These are phyloP conservation scores for Apiospora arundinis DNA, from an alignment of 2,329 filamentous ascomycete genomes.

Conservation along the genomic window DNA sequence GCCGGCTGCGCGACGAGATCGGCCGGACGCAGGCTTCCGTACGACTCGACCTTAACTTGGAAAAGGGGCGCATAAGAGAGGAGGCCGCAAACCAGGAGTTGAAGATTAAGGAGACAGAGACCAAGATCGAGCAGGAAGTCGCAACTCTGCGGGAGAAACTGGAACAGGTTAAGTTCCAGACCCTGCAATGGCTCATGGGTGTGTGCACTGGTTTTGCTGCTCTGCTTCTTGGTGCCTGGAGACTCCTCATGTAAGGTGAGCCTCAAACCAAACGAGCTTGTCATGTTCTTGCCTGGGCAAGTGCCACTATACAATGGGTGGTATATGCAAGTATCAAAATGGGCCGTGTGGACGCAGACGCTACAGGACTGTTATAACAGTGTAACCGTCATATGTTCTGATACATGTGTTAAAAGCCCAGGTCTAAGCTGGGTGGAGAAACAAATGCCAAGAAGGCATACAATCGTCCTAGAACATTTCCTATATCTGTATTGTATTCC, in stretches of 20 bases:
- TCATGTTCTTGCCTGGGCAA: not conserved
- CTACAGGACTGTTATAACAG: too few species aligned
- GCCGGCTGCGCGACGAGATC: conserved; percentile 89
- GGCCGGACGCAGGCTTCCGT: conserved; percentile 93
- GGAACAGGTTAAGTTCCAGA: conserved; percentile 97
- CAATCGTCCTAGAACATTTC: not conserved
- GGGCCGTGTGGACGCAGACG: too few species aligned
- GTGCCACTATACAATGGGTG: not conserved
- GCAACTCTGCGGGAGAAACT: conserved; percentile 88
- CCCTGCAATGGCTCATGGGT: conserved; percentile 96
- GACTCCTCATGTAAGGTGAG: conserved; percentile 65
- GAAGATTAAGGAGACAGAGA: conserved; percentile 98
- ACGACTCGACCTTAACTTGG: conserved; percentile 89
- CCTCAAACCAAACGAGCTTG: not conserved
- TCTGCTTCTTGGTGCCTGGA: conserved; percentile 72
- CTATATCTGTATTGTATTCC: not conserved
- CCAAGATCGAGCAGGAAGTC: conserved; percentile 96
- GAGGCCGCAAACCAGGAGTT: conserved; percentile 96
- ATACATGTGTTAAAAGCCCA: not conserved
- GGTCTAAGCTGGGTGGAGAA: too few species aligned
- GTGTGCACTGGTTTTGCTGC: conserved; percentile 74
- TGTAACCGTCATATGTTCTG: not conserved
- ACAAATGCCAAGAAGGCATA: not conserved
- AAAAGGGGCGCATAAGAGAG: conserved; percentile 95
- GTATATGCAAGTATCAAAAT: not conserved